Base-by-base conservation (phyloP, 1,284 basidiomycete genomes). In the Ustilago trichophora region DNA sequence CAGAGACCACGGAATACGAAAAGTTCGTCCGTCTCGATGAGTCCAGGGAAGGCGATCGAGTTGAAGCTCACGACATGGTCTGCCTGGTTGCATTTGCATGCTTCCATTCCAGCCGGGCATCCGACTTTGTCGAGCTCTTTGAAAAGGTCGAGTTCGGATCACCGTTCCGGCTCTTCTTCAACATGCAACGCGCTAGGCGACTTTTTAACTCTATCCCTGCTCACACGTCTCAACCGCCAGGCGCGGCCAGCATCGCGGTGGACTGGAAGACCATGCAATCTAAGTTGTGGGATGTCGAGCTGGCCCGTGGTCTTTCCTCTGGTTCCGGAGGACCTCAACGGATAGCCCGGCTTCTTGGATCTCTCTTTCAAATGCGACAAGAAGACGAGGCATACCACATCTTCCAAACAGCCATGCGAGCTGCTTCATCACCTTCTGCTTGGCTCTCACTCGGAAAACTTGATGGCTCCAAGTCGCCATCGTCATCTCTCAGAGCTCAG, bases 311-410 rank as follows among this genome's bases (percentile, higher is more conserved):
- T 15, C 60, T 75, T 4, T 64, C 54, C 6, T 67, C 62, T 12
- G 70, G 71, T 16, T 57, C 56, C 1, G 73, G 70, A 4, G 70
- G 73, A 2, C 57, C 56, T 6, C 70, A 74, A 33, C 62, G 72
- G 12, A 62, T 76, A 11, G 69, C 72, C 12, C 59, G 74, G 11
- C 46, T 76, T 9, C 55, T 76, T 2, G 72, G 74, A 29, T 69
- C 65, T n/a, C 31, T 72, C 5, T 66, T 74, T 24, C 38, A 63
- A 12, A 22, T 58, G 34, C 46, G 58, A 33, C 60, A 74, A 42
- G 26, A 59, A 1, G 51, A 67, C 1, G 32, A 48, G 16, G 65
- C 63, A 0, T 50, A 43, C 40, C 31, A 31, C 8, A 50, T 76
- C 24, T 67, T 74, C 21, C 36, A 36, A 10, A 53, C 68, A 3